A percentile compares a stretch with the other conserved stretches of the same genome.
Conservation (phyloP, 768 basidiomycete species). For the Leccinum sublutescens region DNA sequence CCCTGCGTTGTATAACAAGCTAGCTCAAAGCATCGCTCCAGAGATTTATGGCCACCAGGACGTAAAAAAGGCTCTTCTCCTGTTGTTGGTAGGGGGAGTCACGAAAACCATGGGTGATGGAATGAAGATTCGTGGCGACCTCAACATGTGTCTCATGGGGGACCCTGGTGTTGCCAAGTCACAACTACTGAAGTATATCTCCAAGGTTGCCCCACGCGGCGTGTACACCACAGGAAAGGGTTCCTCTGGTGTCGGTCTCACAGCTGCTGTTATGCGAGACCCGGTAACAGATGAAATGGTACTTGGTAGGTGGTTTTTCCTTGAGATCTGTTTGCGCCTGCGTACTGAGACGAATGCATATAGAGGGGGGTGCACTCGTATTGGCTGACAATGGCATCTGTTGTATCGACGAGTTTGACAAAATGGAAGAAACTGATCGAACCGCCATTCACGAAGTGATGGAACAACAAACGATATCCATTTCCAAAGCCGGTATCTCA, state of each 20-base stretch:
- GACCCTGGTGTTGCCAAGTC: slow-evolving; percentile 99
- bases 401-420: slow-evolving; percentile 99
- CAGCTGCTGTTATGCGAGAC: slow-evolving; percentile 98
- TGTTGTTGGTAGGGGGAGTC: slow-evolving; percentile 93
- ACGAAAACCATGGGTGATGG: slow-evolving; percentile 96
- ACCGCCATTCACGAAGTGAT: slow-evolving; percentile 99
- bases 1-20: slow-evolving; percentile 78
- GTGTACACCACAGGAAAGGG: slow-evolving; percentile 99
- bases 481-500: slow-evolving; percentile 98
- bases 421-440: slow-evolving; percentile 98
- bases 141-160: slow-evolving; percentile 98
- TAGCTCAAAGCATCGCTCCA: slow-evolving; percentile 93
- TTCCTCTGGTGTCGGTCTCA: slow-evolving; percentile 97
- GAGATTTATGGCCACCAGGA: slow-evolving; percentile 98
- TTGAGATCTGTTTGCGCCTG: neutral
- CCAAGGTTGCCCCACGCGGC: slow-evolving; percentile 96
- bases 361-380: slow-evolving; percentile 99
- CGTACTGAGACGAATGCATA: slow-evolving; percentile 11
- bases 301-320: slow-evolving; percentile 61
- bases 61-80: slow-evolving; percentile 92
- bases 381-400: slow-evolving; percentile 99
- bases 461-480: slow-evolving; percentile 99
- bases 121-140: slow-evolving; percentile 97
- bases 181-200: slow-evolving; percentile 95
- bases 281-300: slow-evolving; percentile 99